A percentile compares a stretch with the other conserved stretches of the same genome.
Conservation (phyloP, 179 eudicot genomes). For the Beta lomatogona region DNA sequence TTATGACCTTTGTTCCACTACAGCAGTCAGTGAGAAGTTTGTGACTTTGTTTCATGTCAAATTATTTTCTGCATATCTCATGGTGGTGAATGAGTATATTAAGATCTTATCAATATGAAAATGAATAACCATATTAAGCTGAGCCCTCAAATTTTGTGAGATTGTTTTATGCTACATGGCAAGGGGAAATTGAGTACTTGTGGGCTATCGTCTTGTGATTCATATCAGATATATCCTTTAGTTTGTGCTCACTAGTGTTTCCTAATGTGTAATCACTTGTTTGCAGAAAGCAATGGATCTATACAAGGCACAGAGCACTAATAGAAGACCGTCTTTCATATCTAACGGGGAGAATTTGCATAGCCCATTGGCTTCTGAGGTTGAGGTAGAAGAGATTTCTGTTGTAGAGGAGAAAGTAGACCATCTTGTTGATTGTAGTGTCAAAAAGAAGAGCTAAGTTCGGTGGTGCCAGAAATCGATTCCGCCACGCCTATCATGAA, state of each 20-base stretch:
- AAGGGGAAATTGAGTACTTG: not conserved
- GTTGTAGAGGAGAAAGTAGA: conserved; percentile 14
- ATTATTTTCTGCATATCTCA: not conserved
- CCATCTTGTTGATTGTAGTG: conserved; percentile 8
- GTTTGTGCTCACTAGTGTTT: not conserved
- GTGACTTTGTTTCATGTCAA: not conserved
- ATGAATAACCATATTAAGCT: no score
- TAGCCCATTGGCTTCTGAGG: conserved; percentile 20
- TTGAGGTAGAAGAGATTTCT: conserved; percentile 18
- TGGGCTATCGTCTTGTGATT: not conserved
- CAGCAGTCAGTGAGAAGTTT: not conserved
- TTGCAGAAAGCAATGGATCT: conserved; percentile 70
- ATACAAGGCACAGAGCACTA: conserved; percentile 57
- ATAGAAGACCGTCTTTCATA: conserved; percentile 23
- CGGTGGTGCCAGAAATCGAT: conserved; percentile 9
- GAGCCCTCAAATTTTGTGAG: not conserved
- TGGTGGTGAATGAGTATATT: not conserved
- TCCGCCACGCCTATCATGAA: conserved; percentile 9
- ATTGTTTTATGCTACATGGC: not conserved
- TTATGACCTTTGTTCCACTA: not conserved
- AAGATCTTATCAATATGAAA: no score
- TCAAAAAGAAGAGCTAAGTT: conserved; percentile 26
- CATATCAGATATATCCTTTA: no score
- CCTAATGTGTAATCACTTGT: conserved; percentile 14
- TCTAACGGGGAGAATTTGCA: conserved; percentile 20